phyloP scores from a whole-genome alignment of 352 stramenopile genomes.

The Halophytophthora batemanensis region DNA sequence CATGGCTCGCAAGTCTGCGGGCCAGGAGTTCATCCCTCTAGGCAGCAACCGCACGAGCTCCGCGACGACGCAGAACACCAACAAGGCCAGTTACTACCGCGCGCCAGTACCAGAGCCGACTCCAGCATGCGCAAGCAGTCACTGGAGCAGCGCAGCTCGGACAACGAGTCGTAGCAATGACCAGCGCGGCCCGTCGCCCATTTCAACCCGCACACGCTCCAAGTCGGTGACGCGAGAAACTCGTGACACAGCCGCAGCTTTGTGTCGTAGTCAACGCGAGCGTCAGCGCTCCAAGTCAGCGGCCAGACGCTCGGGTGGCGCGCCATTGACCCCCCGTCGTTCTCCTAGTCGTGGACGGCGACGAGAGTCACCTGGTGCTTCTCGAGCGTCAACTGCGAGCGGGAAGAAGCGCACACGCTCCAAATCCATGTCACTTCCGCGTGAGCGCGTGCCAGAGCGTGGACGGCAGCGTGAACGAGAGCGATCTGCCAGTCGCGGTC shows the following conservation, averaged over 20 bases:
- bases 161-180: not conserved
- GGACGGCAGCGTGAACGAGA: constrained; percentile 6
- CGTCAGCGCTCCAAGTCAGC: constrained; percentile 29
- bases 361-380: not conserved
- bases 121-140: not conserved
- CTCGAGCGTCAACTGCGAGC: constrained; percentile 6
- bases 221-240: constrained; percentile 34
- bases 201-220: constrained; percentile 34
- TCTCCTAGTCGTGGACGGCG: not conserved
- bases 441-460: constrained; percentile 3
- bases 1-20: constrained; percentile 18
- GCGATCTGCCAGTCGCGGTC: constrained; percentile 22
- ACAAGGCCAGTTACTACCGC: constrained; percentile 36
- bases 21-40: constrained; percentile 50
- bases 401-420: constrained; percentile 23
- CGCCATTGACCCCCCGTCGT: constrained; percentile 2
- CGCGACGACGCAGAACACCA: constrained; percentile 27
- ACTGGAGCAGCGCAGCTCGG: not conserved
- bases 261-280: constrained; percentile 18
- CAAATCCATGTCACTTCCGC: constrained; percentile 13
- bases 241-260: constrained; percentile 16
- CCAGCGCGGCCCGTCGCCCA: constrained; percentile 16
- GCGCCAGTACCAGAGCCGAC: constrained; percentile 8
- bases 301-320: constrained; percentile 22
- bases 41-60: constrained; percentile 25